These are phyloP conservation scores for Ganoderma resinaceum DNA, from an alignment of 1,284 basidiomycete species.

Conservation along the genomic window DNA sequence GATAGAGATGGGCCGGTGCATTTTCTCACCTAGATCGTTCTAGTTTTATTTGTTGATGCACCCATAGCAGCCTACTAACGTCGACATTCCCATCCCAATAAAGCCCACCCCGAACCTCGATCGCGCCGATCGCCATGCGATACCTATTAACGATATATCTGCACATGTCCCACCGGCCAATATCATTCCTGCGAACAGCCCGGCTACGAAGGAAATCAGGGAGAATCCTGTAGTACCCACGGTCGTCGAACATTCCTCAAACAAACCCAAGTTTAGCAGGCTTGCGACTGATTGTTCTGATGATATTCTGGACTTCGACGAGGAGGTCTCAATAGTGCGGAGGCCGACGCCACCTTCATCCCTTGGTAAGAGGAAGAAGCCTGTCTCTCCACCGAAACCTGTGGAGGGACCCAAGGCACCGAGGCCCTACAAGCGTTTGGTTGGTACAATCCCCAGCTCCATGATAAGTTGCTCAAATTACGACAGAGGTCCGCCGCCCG, in stretches of 20 bases:
- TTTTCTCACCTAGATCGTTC: too few relatives aligned
- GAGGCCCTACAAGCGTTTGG: constrained; percentile 34
- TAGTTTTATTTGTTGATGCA: background rate
- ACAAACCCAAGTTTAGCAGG: constrained; percentile 36
- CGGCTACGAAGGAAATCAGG: background rate
- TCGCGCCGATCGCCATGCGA: constrained; percentile 15
- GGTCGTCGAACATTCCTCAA: background rate
- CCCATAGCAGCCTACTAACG: constrained; percentile 30
- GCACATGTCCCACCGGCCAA: constrained; percentile 10
- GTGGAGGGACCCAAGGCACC: constrained; percentile 9
- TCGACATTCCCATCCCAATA: constrained; percentile 30
- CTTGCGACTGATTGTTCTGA: constrained; percentile 40
- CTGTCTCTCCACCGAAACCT: constrained; percentile 14
- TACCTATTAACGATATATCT: constrained; percentile 10
- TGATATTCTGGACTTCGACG: constrained; percentile 42
- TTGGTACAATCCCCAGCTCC: constrained; percentile 8
- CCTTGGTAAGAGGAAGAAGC: constrained; percentile 34
- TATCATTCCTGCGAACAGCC: background rate
- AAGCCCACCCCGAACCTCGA: constrained; percentile 28
- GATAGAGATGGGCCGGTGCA: constrained; percentile 32
- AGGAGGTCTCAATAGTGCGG: constrained; percentile 12
- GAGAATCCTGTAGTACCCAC: constrained; percentile 4
- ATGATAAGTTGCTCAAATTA: background rate
- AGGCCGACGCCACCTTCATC: constrained; percentile 20
- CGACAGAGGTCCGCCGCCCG: constrained; percentile 31